Evolutionary conservation across 2,329 filamentous ascomycete genomes (phyloP).

Genomic region (Furcasterigmium sp.): DNA sequence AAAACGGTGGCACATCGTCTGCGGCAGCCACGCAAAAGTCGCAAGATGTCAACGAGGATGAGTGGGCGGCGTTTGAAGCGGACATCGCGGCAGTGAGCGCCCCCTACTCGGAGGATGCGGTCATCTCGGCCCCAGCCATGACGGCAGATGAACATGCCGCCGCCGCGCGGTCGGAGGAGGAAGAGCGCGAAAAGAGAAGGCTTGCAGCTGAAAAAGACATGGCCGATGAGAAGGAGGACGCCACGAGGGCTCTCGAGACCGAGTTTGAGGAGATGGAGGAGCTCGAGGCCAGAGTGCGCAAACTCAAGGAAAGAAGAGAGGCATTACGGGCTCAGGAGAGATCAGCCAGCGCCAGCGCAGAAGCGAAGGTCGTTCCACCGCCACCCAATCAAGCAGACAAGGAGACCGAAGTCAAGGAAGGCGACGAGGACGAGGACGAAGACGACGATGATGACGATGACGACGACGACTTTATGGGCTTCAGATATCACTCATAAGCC

Average conservation of each 20-base stretch:
- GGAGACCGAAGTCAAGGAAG: constrained; percentile 18
- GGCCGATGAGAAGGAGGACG: constrained; percentile 70
- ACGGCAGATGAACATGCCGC: constrained; percentile 57
- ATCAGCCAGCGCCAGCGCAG: constrained; percentile 6
- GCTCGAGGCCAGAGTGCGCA: constrained; percentile 65
- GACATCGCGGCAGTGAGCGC: constrained; percentile 57
- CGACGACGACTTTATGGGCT: constrained; percentile 55
- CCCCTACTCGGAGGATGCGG: constrained; percentile 40
- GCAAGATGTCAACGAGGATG: constrained; percentile 58
- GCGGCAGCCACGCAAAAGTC: constrained; percentile 10
- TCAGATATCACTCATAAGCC: constrained; percentile 37
- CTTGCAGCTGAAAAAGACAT: constrained; percentile 49
- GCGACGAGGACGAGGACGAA: constrained; percentile 25
- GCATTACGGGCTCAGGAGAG: constrained; percentile 44
- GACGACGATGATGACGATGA: constrained; percentile 41
- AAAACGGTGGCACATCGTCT: constrained; percentile 7
- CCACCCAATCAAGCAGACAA: constrained; percentile 18
- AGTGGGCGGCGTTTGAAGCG: constrained; percentile 84
- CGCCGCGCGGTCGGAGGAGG: constrained; percentile 44
- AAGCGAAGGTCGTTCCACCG: too few relatives aligned
- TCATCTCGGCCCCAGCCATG: constrained; percentile 65
- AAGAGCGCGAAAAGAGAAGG: constrained; percentile 45
- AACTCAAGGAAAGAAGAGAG: constrained; percentile 66
- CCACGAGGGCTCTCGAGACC: constrained; percentile 64
- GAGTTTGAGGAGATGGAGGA: constrained; percentile 82